Percentiles rank a stretch among this genome's conserved stretches.
Conservation (phyloP, 129 eudicot species). For the Flaveria sonorensis region DNA sequence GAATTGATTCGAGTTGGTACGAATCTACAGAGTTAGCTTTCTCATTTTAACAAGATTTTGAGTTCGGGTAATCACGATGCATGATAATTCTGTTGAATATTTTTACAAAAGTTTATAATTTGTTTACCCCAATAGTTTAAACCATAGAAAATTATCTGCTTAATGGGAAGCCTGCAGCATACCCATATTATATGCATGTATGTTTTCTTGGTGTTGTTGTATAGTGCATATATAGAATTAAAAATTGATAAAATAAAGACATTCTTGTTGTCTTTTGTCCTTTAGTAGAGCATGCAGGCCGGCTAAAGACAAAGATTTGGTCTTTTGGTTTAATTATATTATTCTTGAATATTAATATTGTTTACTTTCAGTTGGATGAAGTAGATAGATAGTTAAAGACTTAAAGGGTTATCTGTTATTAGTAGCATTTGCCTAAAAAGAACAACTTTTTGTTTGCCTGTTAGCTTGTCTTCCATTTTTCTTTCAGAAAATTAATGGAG, state of each 20-base stretch:
- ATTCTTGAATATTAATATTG: not conserved
- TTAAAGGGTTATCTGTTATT: not conserved
- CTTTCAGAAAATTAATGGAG: conserved; percentile 62
- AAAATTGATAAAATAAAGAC: conserved; percentile 19
- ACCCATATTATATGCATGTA: conserved; percentile 34
- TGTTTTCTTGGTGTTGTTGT: conserved; percentile 23
- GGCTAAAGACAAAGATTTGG: conserved; percentile 39
- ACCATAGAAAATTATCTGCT: not conserved
- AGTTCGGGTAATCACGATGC: conserved; percentile 30
- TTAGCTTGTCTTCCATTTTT: conserved; percentile 32
- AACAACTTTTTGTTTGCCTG: conserved; percentile 24
- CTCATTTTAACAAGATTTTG: conserved; percentile 1
- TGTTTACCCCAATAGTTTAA: conserved; percentile 20
- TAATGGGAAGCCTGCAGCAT: conserved; percentile 35
- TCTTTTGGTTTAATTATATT: conserved; percentile 19
- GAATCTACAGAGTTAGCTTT: not conserved
- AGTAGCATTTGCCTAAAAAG: conserved; percentile 40
- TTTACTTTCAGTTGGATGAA: conserved; percentile 19
- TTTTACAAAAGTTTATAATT: conserved; percentile 19
- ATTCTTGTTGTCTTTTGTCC: conserved; percentile 42
- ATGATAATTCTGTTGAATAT: conserved; percentile 2
- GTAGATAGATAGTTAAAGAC: not conserved
- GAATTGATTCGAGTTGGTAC: not conserved
- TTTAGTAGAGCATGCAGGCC: conserved; percentile 40
- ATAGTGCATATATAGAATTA: not conserved